Evolutionary conservation across 2,329 filamentous ascomycete genomes (phyloP), one percentile per base, ranked within the genome.

Genomic region (Neocucurbitaria cava): DNA sequence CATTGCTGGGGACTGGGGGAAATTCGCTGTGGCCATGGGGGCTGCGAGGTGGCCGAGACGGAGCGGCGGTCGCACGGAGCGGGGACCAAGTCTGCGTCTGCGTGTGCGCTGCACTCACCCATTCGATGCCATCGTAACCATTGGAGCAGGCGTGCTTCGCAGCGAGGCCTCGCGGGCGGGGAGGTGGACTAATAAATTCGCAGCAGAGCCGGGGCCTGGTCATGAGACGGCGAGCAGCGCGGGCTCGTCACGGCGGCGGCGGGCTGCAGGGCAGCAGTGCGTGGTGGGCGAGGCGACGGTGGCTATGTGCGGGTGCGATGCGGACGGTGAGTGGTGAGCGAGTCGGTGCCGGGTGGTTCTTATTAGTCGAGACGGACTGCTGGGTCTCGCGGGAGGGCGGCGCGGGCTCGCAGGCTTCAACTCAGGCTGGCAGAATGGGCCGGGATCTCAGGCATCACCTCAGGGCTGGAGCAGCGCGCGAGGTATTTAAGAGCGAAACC

Each of bases 111-210:
- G 58, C 58, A 77, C 75, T 74, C 69, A 77, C 75, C 75, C 75
- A 72, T 76, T 76, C 64, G 75, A 74, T 65, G 75, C 71, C 75
- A 77, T 77, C 66, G 75, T 77, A 66, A 75, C 70, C 75, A 77
- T 77, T 74, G 71, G 72, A 64, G 61, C 71, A 59, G 66, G 53
- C 54, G 53, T 58, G 59, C 53, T 56, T 54, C 54, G 56, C 63
- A 47, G 55, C 59, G 46, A 4, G 49, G 62, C 62, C 60, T 62
- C 65, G 58, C 48, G 55, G 59, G 59, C 63, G 61, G 62, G 49
- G 49, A 49, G 47, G 56, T 49, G 50, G 52, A 49, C 49, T 65
- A 58, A 54, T 62, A 60, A 59, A 56, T 44, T 46, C 56, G 41
- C 52, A 51, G 44, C 49, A 47, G 51, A 52, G 59, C 48, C 49